These are phyloP conservation scores for Clavulina sp. DNA, from an alignment of 768 basidiomycete genomes.

Conservation along the genomic window DNA sequence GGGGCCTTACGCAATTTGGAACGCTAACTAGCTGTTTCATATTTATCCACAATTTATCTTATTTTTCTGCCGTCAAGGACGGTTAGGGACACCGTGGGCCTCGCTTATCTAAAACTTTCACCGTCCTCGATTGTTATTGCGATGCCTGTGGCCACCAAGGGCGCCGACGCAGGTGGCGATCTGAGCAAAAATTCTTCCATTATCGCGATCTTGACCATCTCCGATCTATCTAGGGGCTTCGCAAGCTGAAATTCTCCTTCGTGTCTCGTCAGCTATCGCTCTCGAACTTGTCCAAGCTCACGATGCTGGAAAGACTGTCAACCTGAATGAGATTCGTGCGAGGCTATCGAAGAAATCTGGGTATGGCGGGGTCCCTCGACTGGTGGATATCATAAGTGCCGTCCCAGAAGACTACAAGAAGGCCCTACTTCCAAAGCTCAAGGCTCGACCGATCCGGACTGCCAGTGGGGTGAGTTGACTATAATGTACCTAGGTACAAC, in stretches of 20 bases:
- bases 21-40: too few species aligned
- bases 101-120: too few species aligned
- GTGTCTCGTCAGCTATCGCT: slow-evolving; percentile 88
- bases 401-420: slow-evolving; percentile 97
- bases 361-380: slow-evolving; percentile 70
- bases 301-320: slow-evolving; percentile 57
- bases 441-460: slow-evolving; percentile 86
- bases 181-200: too few species aligned
- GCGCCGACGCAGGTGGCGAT: too few species aligned
- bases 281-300: slow-evolving; percentile 82
- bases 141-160: too few species aligned
- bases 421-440: slow-evolving; percentile 71
- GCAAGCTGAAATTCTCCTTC: slow-evolving; percentile 76
- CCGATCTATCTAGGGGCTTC: too few species aligned
- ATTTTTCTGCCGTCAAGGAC: too few species aligned
- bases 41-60: too few species aligned
- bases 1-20: too few species aligned
- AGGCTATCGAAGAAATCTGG: slow-evolving; percentile 82
- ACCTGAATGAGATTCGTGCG: slow-evolving; percentile 73
- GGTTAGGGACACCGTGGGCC: too few species aligned
- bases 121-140: too few species aligned
- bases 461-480: slow-evolving; percentile 68
- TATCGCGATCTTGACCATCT: too few species aligned
- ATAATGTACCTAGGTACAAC: not conserved
- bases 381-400: slow-evolving; percentile 96